Evolutionary conservation across 139 green algal species (phyloP).

Genomic region (Gonium pectorale): DNA sequence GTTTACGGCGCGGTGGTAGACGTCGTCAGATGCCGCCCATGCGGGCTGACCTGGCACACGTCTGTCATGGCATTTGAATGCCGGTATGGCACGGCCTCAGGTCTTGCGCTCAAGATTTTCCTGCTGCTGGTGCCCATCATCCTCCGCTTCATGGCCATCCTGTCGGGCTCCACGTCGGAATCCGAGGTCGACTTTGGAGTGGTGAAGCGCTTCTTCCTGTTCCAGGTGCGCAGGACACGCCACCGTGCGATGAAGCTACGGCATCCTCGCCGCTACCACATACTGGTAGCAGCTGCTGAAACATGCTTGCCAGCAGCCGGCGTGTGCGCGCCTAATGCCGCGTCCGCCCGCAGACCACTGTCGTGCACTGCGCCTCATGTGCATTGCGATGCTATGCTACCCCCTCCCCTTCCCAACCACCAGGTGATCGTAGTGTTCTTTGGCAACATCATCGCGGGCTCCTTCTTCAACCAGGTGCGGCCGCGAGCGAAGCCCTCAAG

Average conservation of each 20-base stretch:
- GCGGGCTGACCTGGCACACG: background rate
- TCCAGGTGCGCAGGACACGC: slow-evolving; percentile 58
- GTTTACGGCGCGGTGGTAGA: no score
- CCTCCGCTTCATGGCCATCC: slow-evolving; percentile 66
- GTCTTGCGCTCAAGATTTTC: slow-evolving; percentile 76
- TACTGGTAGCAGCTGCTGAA: no score
- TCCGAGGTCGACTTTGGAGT: slow-evolving; percentile 57
- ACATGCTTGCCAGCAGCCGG: no score
- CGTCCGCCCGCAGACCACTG: no score
- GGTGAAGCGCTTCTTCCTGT: slow-evolving; percentile 55
- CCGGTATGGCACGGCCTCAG: no score
- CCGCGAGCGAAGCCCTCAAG: no score
- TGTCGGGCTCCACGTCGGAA: slow-evolving; percentile 59
- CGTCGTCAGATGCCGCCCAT: no score
- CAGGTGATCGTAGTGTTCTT: slow-evolving; percentile 65
- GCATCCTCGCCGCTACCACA: no score
- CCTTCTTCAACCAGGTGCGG: slow-evolving; percentile 61
- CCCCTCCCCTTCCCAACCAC: background rate
- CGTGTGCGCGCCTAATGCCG: no score
- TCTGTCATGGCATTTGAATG: background rate
- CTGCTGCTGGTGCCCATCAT: slow-evolving; percentile 74
- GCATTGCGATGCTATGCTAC: no score
- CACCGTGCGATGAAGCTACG: no score
- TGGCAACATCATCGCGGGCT: slow-evolving; percentile 57
- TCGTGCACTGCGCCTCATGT: no score